Evolutionary conservation across 2,329 filamentous ascomycete genomes (phyloP), one percentile per base, ranked within the genome.

Genomic region (Aspergillus sp.): DNA sequence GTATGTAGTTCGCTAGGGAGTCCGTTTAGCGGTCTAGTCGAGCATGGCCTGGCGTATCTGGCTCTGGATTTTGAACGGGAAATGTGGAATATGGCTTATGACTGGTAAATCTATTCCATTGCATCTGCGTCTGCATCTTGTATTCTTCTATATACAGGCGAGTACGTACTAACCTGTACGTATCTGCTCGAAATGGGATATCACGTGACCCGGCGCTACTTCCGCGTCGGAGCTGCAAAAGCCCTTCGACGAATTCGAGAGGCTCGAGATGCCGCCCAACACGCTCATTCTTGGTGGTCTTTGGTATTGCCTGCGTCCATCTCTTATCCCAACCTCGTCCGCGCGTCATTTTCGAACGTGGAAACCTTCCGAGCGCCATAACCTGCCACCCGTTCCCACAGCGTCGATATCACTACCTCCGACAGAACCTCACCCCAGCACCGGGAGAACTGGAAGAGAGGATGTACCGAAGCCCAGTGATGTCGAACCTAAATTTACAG

Each of bases 301-400:
- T 30, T 64, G 60, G 60, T 55, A 55, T 37, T 62, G 53, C 37
- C 45, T 65, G 20, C 60, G 60, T 45, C 60, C 59, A 27, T 58
- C 56, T 10, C 58, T 60, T 22, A 44, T 36, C 10, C 35, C 36
- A 2, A 34, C 41, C 10, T 32, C 37, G 10, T 30, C 56, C n/a
- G 36, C 28, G 29, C 42, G 40, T 8, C 37, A 41, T 14, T 27
- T 46, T 10, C 39, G 35, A 26, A 14, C 26, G 15, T 34, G 20
- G 3, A 44, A 37, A 24, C 40, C 5, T 22, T 22, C 19, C 6
- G 10, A 29, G 22, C 39, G 15, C 20, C 30, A 29, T 8, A 35
- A 30, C 19, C 15, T 12, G 29, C 32, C 19, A n/a, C 22, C 32
- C 16, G 15, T 30, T 7, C 32, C 37, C 13, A 24, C 33, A 17